Evolutionary conservation across 2,329 filamentous ascomycete genomes (phyloP).

Genomic region (Rhynchosporium graminicola): DNA sequence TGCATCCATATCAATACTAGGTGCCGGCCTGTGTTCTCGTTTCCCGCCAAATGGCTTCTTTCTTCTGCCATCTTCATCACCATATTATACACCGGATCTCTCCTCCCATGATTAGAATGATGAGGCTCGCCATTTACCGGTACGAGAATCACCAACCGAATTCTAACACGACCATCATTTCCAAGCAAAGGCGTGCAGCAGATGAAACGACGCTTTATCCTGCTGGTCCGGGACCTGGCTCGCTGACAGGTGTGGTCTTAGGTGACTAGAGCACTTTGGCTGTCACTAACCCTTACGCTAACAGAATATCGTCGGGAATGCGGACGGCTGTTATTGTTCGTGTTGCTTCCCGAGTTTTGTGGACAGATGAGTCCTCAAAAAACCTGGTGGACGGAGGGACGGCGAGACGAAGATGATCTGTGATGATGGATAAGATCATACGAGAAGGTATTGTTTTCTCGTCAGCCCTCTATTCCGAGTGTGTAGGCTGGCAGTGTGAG

Average conservation of each 20-base stretch:
- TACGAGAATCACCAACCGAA: slow-evolving; percentile 75
- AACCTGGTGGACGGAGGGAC: slow-evolving; percentile 64
- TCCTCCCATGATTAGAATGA: not conserved
- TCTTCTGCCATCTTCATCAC: slow-evolving; percentile 23
- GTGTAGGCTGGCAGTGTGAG: too few species aligned
- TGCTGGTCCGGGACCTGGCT: slow-evolving; percentile 42
- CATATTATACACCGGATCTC: slow-evolving; percentile 11
- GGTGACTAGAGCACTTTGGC: slow-evolving; percentile 71
- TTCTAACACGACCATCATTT: slow-evolving; percentile 64
- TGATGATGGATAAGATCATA: slow-evolving; percentile 63
- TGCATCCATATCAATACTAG: slow-evolving; percentile 18
- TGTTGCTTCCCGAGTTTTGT: slow-evolving; percentile 52
- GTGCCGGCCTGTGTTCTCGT: not conserved
- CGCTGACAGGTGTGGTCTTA: slow-evolving; percentile 35
- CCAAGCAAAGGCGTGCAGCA: slow-evolving; percentile 73
- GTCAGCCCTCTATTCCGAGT: not conserved
- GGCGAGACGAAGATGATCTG: slow-evolving; percentile 70
- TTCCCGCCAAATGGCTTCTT: slow-evolving; percentile 14
- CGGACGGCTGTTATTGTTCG: slow-evolving; percentile 51
- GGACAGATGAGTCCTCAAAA: slow-evolving; percentile 60
- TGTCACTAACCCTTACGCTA: slow-evolving; percentile 50
- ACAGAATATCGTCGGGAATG: slow-evolving; percentile 64
- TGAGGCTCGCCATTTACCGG: slow-evolving; percentile 22
- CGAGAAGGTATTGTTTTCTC: slow-evolving; percentile 54
- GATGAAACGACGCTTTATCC: slow-evolving; percentile 64